Conservation (phyloP, 139 green algal species). For the Micractinium conductrix region DNA sequence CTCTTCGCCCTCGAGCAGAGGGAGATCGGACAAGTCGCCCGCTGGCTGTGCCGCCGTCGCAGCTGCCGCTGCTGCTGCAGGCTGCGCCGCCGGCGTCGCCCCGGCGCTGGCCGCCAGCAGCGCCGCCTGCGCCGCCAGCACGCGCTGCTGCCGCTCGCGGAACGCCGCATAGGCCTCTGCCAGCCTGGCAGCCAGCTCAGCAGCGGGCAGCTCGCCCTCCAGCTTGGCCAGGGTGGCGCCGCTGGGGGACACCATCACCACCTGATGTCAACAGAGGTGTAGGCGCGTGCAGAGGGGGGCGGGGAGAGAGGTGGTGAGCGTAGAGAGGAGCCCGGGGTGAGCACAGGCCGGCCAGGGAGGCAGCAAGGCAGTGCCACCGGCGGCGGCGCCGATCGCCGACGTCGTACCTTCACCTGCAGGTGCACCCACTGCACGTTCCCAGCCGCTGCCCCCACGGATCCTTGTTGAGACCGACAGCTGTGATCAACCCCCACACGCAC, state of each 20-base stretch:
- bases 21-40: neutral
- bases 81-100: neutral
- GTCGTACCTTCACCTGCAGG: too few relatives aligned
- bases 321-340: too few relatives aligned
- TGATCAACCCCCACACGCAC: too few relatives aligned
- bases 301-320: too few relatives aligned
- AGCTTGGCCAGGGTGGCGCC: slow-evolving; percentile 1
- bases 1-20: neutral
- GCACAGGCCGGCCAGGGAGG: too few relatives aligned
- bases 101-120: neutral
- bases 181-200: neutral
- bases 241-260: slow-evolving; percentile 26
- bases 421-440: too few relatives aligned
- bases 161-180: neutral
- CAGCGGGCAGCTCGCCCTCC: neutral
- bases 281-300: too few relatives aligned
- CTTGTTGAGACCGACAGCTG: too few relatives aligned
- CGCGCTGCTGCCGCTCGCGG: neutral
- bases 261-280: neutral
- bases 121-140: neutral
- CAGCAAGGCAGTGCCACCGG: too few relatives aligned
- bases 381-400: too few relatives aligned
- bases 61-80: neutral
- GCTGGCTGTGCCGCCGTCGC: neutral
- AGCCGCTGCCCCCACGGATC: too few relatives aligned